These are phyloP conservation scores for Choanephora cucurbitarum DNA, from an alignment of 371 early-diverging fungal genomes.

Conservation along the genomic window DNA sequence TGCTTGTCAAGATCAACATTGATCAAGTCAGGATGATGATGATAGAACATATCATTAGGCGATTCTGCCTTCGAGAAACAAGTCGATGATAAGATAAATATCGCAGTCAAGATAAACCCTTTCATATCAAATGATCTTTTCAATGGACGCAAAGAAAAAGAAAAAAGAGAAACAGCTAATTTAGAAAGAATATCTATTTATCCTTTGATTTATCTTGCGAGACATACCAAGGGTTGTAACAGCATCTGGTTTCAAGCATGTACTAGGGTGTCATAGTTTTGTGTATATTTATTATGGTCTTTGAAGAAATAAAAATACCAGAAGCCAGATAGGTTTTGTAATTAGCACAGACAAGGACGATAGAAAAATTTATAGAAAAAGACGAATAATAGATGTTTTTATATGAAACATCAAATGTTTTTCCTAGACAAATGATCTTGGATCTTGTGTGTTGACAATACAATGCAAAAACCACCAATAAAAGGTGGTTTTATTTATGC, in stretches of 20 bases:
- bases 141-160: not conserved
- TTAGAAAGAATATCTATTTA: not conserved
- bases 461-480: no score
- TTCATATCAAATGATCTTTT: no score
- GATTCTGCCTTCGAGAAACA: not conserved
- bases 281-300: not conserved
- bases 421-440: no score
- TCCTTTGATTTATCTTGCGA: not conserved
- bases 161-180: not conserved
- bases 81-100: not conserved
- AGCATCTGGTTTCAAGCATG: not conserved
- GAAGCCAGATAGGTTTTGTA: no score
- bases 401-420: no score
- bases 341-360: no score
- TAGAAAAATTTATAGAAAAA: no score
- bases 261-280: not conserved
- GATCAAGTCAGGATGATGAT: constrained; percentile 18
- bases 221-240: constrained; percentile 6
- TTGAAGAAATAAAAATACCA: not conserved
- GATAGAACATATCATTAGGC: constrained; percentile 20
- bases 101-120: not conserved
- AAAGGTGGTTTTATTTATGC: no score
- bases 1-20: not conserved
- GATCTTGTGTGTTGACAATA: no score
- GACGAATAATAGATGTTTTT: no score